Base-by-base conservation (phyloP, 139 green algal genomes). In the Chlamydomonas sp. region DNA sequence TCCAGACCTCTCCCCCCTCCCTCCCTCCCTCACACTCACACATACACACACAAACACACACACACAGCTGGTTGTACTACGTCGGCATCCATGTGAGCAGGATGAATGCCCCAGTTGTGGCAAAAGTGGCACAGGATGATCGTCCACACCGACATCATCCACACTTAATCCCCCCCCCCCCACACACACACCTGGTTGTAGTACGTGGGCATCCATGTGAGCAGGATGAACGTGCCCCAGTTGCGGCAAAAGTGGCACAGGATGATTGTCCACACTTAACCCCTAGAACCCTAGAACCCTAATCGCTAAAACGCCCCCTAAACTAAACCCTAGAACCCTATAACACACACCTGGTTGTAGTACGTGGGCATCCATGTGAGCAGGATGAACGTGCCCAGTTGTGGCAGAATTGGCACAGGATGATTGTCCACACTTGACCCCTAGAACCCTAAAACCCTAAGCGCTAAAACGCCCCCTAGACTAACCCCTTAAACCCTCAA, bases 41-140 rank as follows among this genome's bases (percentile, higher is more conserved):
- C n/a, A n/a, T n/a, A n/a, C n/a, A n/a, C n/a, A n/a, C n/a, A 54
- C 20, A 54, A 54, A 54, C 13, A 20, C 43, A 20, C 13, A 20
- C 16, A 54, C 43, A 0, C 31, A 84, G 79, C 74, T 91, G 85
- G 67, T 90, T 93, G 85, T 97, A 99, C 76, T 98, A 99, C 20
- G 87, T 91, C 28, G 94, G 94, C 94, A 98, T 98, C 92, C 92
- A 99, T 0, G 92, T 98, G 2, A 99, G 88, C 66, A 97, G 82
- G 76, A 98, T 99, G 83, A 99, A 98, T 94, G 58, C 94, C 94
- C 89, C 90, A 99, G 82, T 99, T 97, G 83, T 99, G 92, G 81
- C 92, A 97, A 74, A 99, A 99, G 79, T 99, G 92, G 65, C 69
- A 90, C 1, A 95, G 28, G 73, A 99, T 97, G 73, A 98, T 92